Evolutionary conservation across 495 filamentous ascomycete species (phyloP).

Genomic region (Penicillium coffeae): DNA sequence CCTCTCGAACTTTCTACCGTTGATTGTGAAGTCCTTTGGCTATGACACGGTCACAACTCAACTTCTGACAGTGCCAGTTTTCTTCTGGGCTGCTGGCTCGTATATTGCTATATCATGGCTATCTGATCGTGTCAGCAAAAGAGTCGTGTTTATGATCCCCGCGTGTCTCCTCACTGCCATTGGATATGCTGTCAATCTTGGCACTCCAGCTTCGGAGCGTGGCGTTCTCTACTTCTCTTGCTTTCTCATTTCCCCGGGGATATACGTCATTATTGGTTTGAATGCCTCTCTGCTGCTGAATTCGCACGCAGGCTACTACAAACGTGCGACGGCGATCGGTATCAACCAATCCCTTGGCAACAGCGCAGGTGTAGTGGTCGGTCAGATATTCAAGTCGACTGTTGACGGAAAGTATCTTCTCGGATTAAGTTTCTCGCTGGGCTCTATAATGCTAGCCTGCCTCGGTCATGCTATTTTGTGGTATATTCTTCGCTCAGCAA

Average conservation of each 20-base stretch:
- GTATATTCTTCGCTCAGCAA: too few species aligned
- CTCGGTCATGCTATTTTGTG: too few species aligned
- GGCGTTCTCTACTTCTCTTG: constrained; percentile 8
- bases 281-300: constrained; percentile 5
- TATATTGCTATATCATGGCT: constrained; percentile 3
- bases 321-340: constrained; percentile 39
- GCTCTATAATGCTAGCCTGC: too few species aligned
- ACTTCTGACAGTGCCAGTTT: constrained; percentile 45
- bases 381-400: constrained; percentile 9
- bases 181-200: constrained; percentile 6
- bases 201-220: not conserved
- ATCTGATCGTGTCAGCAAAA: not conserved
- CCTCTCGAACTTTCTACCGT: constrained; percentile 57
- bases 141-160: not conserved
- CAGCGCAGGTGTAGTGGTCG: constrained; percentile 28
- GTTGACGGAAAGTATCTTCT: not conserved
- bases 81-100: constrained; percentile 36
- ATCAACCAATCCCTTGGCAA: constrained; percentile 31
- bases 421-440: too few species aligned
- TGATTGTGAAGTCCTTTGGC: constrained; percentile 50
- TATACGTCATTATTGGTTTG: constrained; percentile 3
- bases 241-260: constrained; percentile 5
- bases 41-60: constrained; percentile 47
- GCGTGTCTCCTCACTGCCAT: constrained; percentile 1
- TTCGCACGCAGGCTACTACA: constrained; percentile 38